Evolutionary conservation across 2,329 filamentous ascomycete genomes (phyloP), one percentile per base, ranked within the genome.

Genomic region (Davidsoniella virescens): DNA sequence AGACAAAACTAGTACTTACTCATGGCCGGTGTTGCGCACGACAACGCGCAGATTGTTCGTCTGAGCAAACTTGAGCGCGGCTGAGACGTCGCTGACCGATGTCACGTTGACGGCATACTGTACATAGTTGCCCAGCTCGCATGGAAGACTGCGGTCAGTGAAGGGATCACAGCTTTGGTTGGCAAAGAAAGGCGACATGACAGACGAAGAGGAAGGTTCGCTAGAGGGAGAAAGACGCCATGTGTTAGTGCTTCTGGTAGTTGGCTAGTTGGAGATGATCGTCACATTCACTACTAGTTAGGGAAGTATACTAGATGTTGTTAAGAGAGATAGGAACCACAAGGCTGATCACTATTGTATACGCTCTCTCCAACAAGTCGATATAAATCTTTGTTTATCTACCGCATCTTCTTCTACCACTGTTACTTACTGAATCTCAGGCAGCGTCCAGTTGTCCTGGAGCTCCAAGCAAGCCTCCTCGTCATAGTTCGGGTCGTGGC

Each of bases 401-500:
- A 5, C 5, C 5, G 2, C 20, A 23, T 23, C 20, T 23, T 23
- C 20, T 33, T 9, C 29, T 33, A 42, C 18, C 14, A 46, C 14
- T 12, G 8, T 5, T n/a, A 57, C 61, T 55, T 57, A 66, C 63
- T 67, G 65, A 6, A 62, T 59, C 52, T 59, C 54, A 5, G 64
- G 59, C 26, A 59, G 55, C 20, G 53, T 56, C 65, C 66, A 69
- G 41, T 60, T 52, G 9, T 51, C 54, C 51, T 62, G 57, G 16
- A 74, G 57, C 2, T 54, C 57, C 1, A 58, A 52, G 57, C 74
- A 78, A 23, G 57, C 61, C 3, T 57, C 59, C 6, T 63, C 64
- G 57, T 76, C 60, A 56, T 71, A 75, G 16, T 56, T 56, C 5
- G 61, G 64, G 29, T 66, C 62, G 55, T 80, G 75, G 57, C 76